Percentiles rank a stretch among this genome's conserved stretches.
phyloP scores from a whole-genome alignment of 2,329 filamentous ascomycete species.

The Lachnellula subtilissima region DNA sequence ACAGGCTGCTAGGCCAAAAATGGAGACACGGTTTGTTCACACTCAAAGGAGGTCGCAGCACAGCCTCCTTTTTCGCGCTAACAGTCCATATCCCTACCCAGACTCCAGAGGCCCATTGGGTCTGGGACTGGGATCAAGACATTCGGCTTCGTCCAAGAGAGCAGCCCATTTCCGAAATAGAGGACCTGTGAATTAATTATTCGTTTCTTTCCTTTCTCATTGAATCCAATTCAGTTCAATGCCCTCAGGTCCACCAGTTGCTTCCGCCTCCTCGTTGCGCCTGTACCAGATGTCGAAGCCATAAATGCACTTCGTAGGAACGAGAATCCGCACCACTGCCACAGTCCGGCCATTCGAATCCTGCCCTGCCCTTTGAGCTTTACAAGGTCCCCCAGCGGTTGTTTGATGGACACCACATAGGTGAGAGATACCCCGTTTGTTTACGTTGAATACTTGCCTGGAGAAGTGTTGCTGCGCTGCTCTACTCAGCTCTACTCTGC shows the following conservation, averaged over 20 bases:
- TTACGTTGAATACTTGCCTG: no score
- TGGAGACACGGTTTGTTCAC: neutral
- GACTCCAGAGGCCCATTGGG: neutral
- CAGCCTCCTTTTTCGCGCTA: neutral
- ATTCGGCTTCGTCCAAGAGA: neutral
- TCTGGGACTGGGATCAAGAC: neutral
- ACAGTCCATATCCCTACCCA: neutral
- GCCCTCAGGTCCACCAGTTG: neutral
- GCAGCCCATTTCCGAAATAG: neutral
- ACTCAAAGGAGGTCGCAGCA: neutral
- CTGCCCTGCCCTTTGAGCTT: neutral
- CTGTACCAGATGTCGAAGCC: neutral
- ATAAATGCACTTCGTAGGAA: neutral
- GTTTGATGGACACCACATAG: conserved; percentile 4
- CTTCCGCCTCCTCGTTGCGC: neutral
- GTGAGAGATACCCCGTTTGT: neutral
- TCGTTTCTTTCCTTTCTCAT: neutral
- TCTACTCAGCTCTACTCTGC: neutral
- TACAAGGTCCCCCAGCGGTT: neutral
- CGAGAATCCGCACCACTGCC: neutral
- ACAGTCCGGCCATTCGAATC: neutral
- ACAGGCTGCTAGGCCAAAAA: neutral
- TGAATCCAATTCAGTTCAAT: neutral
- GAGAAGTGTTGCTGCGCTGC: neutral
- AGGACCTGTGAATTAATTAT: neutral